Evolutionary conservation across 768 basidiomycete genomes (phyloP), one percentile per base, ranked within the genome.

Genomic region (Scleroderma citrinum): DNA sequence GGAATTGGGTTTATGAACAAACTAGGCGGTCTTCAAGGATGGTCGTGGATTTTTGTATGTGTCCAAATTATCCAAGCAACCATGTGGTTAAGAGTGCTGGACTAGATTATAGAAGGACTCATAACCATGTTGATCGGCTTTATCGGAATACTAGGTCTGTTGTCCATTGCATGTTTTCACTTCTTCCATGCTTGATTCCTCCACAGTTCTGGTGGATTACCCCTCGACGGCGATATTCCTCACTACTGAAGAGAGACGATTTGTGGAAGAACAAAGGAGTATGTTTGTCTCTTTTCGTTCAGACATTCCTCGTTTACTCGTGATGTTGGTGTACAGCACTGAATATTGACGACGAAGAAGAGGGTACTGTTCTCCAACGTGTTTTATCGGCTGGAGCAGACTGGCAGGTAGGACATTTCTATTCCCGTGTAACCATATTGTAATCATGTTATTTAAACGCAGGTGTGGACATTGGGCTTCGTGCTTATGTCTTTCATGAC

Each of bases 331-430:
- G 5, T 32, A 0, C 46, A 83, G 82, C 80, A 56, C 80, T 78
- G 50, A 79, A 82, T 57, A 80, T 78, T 7, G 80, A 83, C 0
- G 82, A 81, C 1, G 83, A 84, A 54, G 80, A 79, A 49, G 82
- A 85, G 52, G 43, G 43, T 31, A 82, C 82, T 51, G 71, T 76
- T 37, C 53, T 69, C 55, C 63, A 76, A 5, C 79, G 82, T 57
- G 54, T 83, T 23, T 69, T 69, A 65, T 69, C 72, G 10, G 80
- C 80, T 0, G 51, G 81, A 24, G 47, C 54, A 0, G 82, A 85
- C 57, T 84, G 83, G 83, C 80, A 84, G 69, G 73, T 77, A 47
- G 20, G 56, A 46, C 11, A 20, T 11, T 20, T 32, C 11, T 5
- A n/a, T n/a, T 31, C 16, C 17, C n/a, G 20, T 30, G 31, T 16